phyloP scores from a whole-genome alignment of 1,139 yeast species.

The Yamadazyma conglobata region DNA sequence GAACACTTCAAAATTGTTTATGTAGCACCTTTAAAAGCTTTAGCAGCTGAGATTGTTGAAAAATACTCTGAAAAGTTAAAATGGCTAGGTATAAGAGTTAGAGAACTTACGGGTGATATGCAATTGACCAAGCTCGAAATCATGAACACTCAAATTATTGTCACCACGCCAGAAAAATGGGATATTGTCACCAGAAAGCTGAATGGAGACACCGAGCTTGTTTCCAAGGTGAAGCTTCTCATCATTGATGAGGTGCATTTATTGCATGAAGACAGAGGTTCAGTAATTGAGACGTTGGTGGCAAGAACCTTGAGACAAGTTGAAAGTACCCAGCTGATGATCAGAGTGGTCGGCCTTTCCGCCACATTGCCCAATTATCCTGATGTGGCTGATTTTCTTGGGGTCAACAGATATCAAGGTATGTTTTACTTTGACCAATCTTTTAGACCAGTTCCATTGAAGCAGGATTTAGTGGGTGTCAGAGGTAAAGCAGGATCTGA shows the following conservation, averaged over 20 bases:
- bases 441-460: slow-evolving; percentile 90
- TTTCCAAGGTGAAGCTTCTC: slow-evolving; percentile 76
- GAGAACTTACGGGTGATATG: slow-evolving; percentile 90
- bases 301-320: slow-evolving; percentile 95
- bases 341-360: slow-evolving; percentile 91
- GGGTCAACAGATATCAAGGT: slow-evolving; percentile 85
- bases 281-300: slow-evolving; percentile 92
- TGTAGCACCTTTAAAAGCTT: slow-evolving; percentile 90
- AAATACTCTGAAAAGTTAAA: slow-evolving; percentile 75
- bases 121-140: slow-evolving; percentile 76
- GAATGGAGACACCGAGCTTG: slow-evolving; percentile 80
- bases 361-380: slow-evolving; percentile 93
- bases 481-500: slow-evolving; percentile 71
- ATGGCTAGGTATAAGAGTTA: slow-evolving; percentile 83
- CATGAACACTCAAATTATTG: slow-evolving; percentile 73
- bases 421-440: slow-evolving; percentile 93
- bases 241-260: slow-evolving; percentile 96
- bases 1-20: slow-evolving; percentile 75
- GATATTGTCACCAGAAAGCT: slow-evolving; percentile 93
- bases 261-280: slow-evolving; percentile 96
- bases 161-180: slow-evolving; percentile 97
- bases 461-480: slow-evolving; percentile 85
- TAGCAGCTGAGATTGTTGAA: slow-evolving; percentile 96
- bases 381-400: slow-evolving; percentile 93
- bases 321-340: slow-evolving; percentile 90